Conservation (phyloP, 345 rosid species). For the Moringa oleifera region DNA sequence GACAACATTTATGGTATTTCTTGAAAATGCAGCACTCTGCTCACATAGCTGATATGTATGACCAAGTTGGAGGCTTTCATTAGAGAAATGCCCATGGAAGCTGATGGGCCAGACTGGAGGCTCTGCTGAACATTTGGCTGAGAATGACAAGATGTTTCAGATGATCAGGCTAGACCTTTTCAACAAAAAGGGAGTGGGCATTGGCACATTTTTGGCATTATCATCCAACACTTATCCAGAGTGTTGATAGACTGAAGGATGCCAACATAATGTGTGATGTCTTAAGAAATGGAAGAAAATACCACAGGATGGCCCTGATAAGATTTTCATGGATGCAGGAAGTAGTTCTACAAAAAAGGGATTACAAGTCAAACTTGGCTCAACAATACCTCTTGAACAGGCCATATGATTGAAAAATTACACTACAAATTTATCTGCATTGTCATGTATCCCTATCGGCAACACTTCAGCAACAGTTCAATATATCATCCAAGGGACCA, state of each 20-base stretch:
- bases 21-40: conserved; percentile 24
- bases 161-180: conserved; percentile 11
- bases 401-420: too few relatives aligned
- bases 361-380: too few relatives aligned
- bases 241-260: conserved; percentile 23
- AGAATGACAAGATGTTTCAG: conserved; percentile 13
- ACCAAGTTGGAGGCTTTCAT: conserved; percentile 25
- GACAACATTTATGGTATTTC: conserved; percentile 4
- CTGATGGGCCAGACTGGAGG: conserved; percentile 22
- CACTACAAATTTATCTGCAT: too few relatives aligned
- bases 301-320: too few relatives aligned
- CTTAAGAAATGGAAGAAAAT: too few relatives aligned
- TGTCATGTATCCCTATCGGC: too few relatives aligned
- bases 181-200: neutral
- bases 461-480: too few relatives aligned
- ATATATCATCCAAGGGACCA: too few relatives aligned
- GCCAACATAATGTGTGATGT: conserved; percentile 9
- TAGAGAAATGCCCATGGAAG: conserved; percentile 17
- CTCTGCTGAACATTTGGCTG: conserved; percentile 20
- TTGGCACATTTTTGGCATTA: conserved; percentile 23
- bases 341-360: too few relatives aligned
- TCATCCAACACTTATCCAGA: conserved; percentile 20
- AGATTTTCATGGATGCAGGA: too few relatives aligned
- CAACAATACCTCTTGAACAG: too few relatives aligned
- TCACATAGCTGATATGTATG: conserved; percentile 31